phyloP scores from a whole-genome alignment of 1,284 basidiomycete species.

The Xerocomus nothofagi region DNA sequence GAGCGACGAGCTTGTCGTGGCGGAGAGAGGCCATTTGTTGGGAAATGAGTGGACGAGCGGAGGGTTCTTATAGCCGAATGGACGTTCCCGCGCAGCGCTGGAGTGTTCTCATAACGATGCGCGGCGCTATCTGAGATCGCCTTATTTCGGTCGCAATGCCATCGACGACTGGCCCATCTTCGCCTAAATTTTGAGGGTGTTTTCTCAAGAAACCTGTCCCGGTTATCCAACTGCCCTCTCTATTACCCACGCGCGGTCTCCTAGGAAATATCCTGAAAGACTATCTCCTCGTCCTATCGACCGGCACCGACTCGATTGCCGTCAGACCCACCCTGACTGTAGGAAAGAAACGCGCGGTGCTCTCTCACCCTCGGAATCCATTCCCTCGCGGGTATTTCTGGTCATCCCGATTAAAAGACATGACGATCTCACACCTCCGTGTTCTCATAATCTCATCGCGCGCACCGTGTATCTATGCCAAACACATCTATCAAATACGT shows the following conservation, averaged over 20 bases:
- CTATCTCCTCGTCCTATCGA: conserved; percentile 6
- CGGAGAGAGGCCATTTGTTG: conserved; percentile 24
- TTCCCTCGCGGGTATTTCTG: conserved; percentile 10
- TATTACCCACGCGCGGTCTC: conserved; percentile 28
- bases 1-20: conserved; percentile 58
- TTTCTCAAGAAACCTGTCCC: conserved; percentile 1
- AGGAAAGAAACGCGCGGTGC: conserved; percentile 12
- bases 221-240: conserved; percentile 4
- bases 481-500: not conserved
- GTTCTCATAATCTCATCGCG: conserved; percentile 1
- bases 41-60: not conserved
- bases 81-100: conserved; percentile 10
- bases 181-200: conserved; percentile 35
- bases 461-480: not conserved
- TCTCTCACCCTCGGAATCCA: conserved; percentile 1
- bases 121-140: conserved; percentile 27
- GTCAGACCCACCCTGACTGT: conserved; percentile 16
- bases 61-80: conserved; percentile 22
- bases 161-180: conserved; percentile 9
- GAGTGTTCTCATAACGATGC: conserved; percentile 27
- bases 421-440: conserved; percentile 2
- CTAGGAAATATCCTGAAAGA: conserved; percentile 24
- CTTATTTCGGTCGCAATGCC: conserved; percentile 16
- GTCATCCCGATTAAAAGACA: too few relatives aligned
- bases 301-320: conserved; percentile 9